Conservation (phyloP, 371 early-diverging fungal species). For the Haplosporangium sp. region DNA sequence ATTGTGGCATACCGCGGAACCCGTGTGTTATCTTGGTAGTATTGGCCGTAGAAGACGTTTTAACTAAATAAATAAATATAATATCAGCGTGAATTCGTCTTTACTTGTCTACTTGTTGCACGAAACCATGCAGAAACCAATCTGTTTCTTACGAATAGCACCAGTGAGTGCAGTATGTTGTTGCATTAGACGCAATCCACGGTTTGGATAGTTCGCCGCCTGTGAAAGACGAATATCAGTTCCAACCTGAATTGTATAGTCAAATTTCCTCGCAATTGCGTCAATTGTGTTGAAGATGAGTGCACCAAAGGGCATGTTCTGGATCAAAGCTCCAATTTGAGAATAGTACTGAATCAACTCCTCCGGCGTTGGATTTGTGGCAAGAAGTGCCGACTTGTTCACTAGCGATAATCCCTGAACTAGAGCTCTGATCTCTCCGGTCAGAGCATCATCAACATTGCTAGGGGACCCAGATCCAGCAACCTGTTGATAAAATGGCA, state of each 20-base stretch:
- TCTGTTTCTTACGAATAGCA: conserved; percentile 56
- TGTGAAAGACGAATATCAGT: conserved; percentile 61
- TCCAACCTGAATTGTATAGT: conserved; percentile 68
- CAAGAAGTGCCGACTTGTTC: conserved; percentile 49
- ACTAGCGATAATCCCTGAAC: conserved; percentile 49
- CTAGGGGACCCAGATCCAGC: conserved; percentile 28
- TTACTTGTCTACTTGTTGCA: too few species aligned
- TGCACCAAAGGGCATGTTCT: conserved; percentile 68
- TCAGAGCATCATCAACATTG: conserved; percentile 57
- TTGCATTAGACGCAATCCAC: conserved; percentile 65
- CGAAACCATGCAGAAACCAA: too few species aligned
- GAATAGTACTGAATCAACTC: conserved; percentile 50
- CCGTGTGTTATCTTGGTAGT: conserved; percentile 70
- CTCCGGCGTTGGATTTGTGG: conserved; percentile 29
- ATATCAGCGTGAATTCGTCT: not conserved
- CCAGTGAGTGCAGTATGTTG: conserved; percentile 64
- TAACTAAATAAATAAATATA: conserved; percentile 11
- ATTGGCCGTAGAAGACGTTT: conserved; percentile 40
- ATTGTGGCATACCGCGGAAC: conserved; percentile 66
- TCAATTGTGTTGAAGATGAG: conserved; percentile 60
- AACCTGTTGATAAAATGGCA: conserved; percentile 58
- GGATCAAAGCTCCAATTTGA: conserved; percentile 44
- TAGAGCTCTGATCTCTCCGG: conserved; percentile 35
- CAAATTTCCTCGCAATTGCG: conserved; percentile 50
- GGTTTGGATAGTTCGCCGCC: conserved; percentile 63